phyloP scores from a whole-genome alignment of 257 asterid species.

The Fraxinus excelsior region DNA sequence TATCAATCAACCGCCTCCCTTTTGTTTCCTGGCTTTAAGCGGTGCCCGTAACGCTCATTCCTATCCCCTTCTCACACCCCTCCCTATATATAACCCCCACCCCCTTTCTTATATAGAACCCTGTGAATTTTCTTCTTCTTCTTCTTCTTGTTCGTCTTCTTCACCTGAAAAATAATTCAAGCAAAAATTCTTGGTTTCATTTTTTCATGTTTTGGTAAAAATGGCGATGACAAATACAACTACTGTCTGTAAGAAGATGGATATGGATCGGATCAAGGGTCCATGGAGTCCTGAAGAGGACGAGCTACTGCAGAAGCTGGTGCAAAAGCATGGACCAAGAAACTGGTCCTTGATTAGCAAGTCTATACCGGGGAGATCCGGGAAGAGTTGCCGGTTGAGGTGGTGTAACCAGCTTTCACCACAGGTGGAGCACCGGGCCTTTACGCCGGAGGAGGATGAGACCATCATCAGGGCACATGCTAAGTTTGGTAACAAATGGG shows the following conservation, averaged over 20 bases:
- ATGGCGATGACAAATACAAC: conserved; percentile 29
- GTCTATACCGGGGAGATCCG: conserved; percentile 86
- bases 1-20: conserved; percentile 48
- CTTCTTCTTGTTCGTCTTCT: too few relatives aligned
- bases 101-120: neutral
- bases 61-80: neutral
- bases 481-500: conserved; percentile 92
- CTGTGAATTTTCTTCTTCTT: neutral
- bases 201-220: conserved; percentile 14
- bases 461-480: conserved; percentile 87
- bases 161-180: too few relatives aligned
- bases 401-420: conserved; percentile 99
- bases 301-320: conserved; percentile 65
- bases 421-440: conserved; percentile 89
- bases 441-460: conserved; percentile 79
- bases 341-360: conserved; percentile 88
- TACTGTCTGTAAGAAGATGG: conserved; percentile 34
- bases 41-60: conserved; percentile 37
- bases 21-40: conserved; percentile 30
- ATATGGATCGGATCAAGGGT: conserved; percentile 85
- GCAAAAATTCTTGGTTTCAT: neutral
- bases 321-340: conserved; percentile 80
- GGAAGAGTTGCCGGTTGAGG: conserved; percentile 84
- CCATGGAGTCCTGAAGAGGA: conserved; percentile 99
- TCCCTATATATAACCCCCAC: neutral